phyloP scores from a whole-genome alignment of 495 filamentous ascomycete species.

The Hypoxylon cercidicola region DNA sequence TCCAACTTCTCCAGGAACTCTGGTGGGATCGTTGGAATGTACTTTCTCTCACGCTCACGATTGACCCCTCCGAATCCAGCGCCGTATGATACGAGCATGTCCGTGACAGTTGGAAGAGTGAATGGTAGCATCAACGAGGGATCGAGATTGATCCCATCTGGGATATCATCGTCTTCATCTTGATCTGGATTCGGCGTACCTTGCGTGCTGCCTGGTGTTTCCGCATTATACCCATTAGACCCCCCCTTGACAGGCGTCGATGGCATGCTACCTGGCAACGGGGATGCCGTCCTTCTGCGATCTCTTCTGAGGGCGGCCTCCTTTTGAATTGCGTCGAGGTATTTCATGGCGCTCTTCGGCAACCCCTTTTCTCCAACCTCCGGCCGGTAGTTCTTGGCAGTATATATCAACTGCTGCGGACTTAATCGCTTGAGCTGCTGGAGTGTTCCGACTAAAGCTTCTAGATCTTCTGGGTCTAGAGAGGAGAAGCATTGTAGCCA shows the following conservation, averaged over 20 bases:
- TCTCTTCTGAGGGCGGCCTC: constrained; percentile 69
- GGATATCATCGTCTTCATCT: constrained; percentile 68
- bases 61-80: constrained; percentile 95
- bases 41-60: constrained; percentile 89
- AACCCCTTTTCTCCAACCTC: constrained; percentile 96
- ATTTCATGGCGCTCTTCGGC: constrained; percentile 85
- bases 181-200: constrained; percentile 47
- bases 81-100: constrained; percentile 95
- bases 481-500: constrained; percentile 99
- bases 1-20: constrained; percentile 94
- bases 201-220: constrained; percentile 39
- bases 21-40: constrained; percentile 93
- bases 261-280: constrained; percentile 49
- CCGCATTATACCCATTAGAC: constrained; percentile 49
- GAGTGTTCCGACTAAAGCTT: constrained; percentile 83
- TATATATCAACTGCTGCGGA: constrained; percentile 90
- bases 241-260: constrained; percentile 53
- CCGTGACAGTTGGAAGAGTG: constrained; percentile 90
- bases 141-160: constrained; percentile 81
- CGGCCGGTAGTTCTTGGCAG: constrained; percentile 89
- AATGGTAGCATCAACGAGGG: constrained; percentile 95
- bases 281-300: constrained; percentile 52
- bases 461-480: constrained; percentile 84
- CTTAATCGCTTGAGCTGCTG: constrained; percentile 86
- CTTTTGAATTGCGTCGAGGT: constrained; percentile 81